Evolutionary conservation across 257 asterid species (phyloP), one percentile per base, ranked within the genome.

Genomic region (Lycium ferocissimum): DNA sequence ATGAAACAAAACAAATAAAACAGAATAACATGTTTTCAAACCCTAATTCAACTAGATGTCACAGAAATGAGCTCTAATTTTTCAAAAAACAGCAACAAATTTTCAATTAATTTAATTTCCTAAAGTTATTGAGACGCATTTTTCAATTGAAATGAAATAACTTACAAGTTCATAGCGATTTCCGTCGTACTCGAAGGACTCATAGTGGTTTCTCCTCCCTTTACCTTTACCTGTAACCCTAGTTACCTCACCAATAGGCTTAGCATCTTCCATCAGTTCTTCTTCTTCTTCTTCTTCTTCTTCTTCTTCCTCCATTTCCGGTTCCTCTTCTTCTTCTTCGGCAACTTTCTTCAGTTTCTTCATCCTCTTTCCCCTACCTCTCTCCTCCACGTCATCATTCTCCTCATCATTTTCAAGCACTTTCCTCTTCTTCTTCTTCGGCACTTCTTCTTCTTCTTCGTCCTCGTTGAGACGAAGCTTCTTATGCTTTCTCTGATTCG

Each of bases 201-300:
- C 83, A 26, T 76, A 96, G 59, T 90, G 93, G 12, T 58, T 89
- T 87, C 83, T 89, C 85, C 80, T 90, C 75, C 93, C 89, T 53
- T 88, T 87, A 17, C 98, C 99, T 80, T 92, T 93, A 13, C 96
- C 98, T 1, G 95, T 90, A 91, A 87, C 89, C 94, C 93, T 91
- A 91, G 91, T 63, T 61, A 83, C 90, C 17, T 93, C 91, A 4
- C 98, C 99, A 62, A 96, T 13, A 56, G 99, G 95, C 81, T 81
- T 86, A 14, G 97, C 99, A 40, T 92, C 98, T 80, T 83, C 81
- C 47, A 84, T 90, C 58, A 82, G 90, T 83, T 85, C 6, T 3
- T 40, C 88, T 56, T 87, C 94, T 38, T 90, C 95, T 4, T 11
- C 79, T 20, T 51, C 85, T 12, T 66, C 84, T 81, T 85, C 84